Evolutionary conservation across 2,329 filamentous ascomycete genomes (phyloP).

Genomic region (Endoconidiophora laricicola): DNA sequence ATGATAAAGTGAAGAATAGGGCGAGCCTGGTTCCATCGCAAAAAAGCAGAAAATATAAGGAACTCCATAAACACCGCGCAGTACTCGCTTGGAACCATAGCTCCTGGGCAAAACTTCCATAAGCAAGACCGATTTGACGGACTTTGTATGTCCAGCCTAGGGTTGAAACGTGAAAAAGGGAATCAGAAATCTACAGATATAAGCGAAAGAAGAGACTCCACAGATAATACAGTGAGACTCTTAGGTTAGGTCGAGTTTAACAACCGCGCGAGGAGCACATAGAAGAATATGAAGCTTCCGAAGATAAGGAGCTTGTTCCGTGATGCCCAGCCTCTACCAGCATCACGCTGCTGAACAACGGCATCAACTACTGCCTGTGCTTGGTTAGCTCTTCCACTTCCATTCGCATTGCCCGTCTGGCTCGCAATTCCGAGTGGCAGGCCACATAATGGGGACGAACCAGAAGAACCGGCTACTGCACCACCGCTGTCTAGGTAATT

Average conservation of each 20-base stretch:
- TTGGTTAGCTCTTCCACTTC: constrained; percentile 21
- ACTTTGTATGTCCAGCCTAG: too few species aligned
- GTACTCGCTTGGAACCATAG: too few species aligned
- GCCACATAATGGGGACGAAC: constrained; percentile 27
- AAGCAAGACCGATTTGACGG: too few species aligned
- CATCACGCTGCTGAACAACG: constrained; percentile 58
- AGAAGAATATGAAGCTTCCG: constrained; percentile 56
- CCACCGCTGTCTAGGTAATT: constrained; percentile 27
- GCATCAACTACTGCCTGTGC: constrained; percentile 60
- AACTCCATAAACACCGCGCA: not conserved
- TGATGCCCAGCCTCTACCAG: constrained; percentile 65
- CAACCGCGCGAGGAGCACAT: constrained; percentile 66
- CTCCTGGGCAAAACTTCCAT: too few species aligned
- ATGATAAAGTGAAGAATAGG: too few species aligned
- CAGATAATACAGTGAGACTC: not conserved
- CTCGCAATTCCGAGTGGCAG: constrained; percentile 41
- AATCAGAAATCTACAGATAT: too few species aligned
- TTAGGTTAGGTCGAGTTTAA: constrained; percentile 23
- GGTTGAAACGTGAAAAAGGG: too few species aligned
- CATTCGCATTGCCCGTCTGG: constrained; percentile 30
- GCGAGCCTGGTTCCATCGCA: too few species aligned
- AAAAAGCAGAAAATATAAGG: not conserved
- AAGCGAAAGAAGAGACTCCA: too few species aligned
- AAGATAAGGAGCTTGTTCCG: constrained; percentile 63
- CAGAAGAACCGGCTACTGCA: constrained; percentile 17